Percentiles rank a stretch among this genome's conserved stretches.
Evolutionary conservation across 1,284 basidiomycete species (phyloP).

Genomic region (Anthracocystis walkeri): DNA sequence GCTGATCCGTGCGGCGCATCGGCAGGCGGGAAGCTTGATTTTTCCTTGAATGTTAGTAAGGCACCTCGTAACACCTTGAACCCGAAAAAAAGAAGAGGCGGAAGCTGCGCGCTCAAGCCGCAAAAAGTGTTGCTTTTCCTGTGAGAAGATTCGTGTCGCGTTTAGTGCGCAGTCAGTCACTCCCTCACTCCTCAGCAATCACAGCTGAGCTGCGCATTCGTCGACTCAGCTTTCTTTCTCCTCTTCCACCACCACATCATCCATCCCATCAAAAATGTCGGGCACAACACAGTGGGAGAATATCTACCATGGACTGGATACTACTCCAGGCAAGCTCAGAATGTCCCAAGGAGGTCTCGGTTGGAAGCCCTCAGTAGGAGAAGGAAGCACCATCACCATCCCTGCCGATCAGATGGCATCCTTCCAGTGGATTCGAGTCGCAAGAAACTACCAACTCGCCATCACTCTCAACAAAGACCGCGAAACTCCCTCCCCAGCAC

Average conservation of each 20-base stretch:
- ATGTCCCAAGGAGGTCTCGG: conserved; percentile 66
- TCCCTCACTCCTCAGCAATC: neutral
- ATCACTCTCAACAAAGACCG: conserved; percentile 82
- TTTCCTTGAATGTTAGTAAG: no score
- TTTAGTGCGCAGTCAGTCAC: conserved; percentile 16
- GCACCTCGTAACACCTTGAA: conserved; percentile 10
- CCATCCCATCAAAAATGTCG: conserved; percentile 24
- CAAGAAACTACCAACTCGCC: conserved; percentile 88
- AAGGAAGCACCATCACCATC: conserved; percentile 61
- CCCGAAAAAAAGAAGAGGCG: neutral
- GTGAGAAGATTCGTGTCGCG: conserved; percentile 31
- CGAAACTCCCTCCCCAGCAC: conserved; percentile 48
- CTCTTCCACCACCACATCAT: neutral
- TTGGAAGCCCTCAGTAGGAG: conserved; percentile 59
- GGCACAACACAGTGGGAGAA: conserved; percentile 79
- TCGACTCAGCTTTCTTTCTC: conserved; percentile 8
- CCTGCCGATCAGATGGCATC: conserved; percentile 59
- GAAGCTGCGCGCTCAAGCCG: neutral
- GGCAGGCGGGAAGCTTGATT: neutral
- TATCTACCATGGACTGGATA: conserved; percentile 80
- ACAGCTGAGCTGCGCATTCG: conserved; percentile 1
- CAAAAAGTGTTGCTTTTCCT: conserved; percentile 11
- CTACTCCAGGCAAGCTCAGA: conserved; percentile 78
- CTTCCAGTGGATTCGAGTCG: conserved; percentile 74
- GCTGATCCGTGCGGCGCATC: conserved; percentile 41